Evolutionary conservation across 257 asterid genomes (phyloP).

Genomic region (Cordia subcordata): DNA sequence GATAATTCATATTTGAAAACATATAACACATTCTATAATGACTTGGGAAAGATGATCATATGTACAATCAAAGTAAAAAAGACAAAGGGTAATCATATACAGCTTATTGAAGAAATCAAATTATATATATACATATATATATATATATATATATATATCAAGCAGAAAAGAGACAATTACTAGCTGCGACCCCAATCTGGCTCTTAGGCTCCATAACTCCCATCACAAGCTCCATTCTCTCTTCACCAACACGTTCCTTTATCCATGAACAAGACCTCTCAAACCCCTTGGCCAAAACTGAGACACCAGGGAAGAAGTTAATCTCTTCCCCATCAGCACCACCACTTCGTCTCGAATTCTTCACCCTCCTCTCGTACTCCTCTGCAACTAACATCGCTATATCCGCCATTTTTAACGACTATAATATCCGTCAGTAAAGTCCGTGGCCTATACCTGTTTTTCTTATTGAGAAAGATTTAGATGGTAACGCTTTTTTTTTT

Average conservation of each 20-base stretch:
- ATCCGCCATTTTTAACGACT: slow-evolving; percentile 52
- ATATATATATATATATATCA: background rate
- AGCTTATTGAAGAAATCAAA: background rate
- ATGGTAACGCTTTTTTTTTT: too few species aligned
- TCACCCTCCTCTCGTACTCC: slow-evolving; percentile 74
- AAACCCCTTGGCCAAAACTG: slow-evolving; percentile 8
- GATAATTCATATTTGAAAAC: too few species aligned
- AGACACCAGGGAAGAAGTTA: slow-evolving; percentile 38
- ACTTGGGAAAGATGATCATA: background rate
- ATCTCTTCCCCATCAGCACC: slow-evolving; percentile 35
- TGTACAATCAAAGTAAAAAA: background rate
- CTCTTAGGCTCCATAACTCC: slow-evolving; percentile 31
- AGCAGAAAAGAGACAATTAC: slow-evolving; percentile 59
- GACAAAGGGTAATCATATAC: background rate
- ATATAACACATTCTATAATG: background rate
- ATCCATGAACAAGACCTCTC: slow-evolving; percentile 33
- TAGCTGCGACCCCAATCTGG: slow-evolving; percentile 48
- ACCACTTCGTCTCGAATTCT: slow-evolving; percentile 44
- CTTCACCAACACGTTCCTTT: slow-evolving; percentile 16
- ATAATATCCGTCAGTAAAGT: too few species aligned
- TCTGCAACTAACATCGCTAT: slow-evolving; percentile 85
- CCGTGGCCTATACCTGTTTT: too few species aligned
- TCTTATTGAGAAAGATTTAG: too few species aligned
- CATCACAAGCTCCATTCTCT: slow-evolving; percentile 5
- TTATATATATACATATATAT: background rate